Evolutionary conservation across 2,329 filamentous ascomycete species (phyloP).

Genomic region (Cercospora janseana): DNA sequence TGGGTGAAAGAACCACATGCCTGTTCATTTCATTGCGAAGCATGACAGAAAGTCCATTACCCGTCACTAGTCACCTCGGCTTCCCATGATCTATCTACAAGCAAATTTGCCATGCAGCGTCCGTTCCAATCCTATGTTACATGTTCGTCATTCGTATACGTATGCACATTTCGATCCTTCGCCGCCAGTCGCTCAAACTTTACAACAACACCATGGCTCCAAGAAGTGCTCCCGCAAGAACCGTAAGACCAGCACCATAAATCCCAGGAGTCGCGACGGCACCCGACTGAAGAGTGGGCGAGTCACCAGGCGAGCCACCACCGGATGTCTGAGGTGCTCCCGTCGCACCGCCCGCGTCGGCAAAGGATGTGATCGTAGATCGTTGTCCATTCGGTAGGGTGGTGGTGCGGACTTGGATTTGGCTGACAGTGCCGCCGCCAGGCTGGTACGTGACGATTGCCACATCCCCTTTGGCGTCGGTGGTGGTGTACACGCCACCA

Average conservation of each 20-base stretch:
- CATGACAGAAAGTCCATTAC: too few relatives aligned
- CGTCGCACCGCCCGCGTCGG: slow-evolving; percentile 39
- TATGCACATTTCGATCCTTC: not conserved
- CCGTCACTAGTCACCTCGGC: not conserved
- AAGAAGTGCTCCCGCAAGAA: slow-evolving; percentile 37
- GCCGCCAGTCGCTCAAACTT: not conserved
- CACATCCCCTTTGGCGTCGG: slow-evolving; percentile 42
- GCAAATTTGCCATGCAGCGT: not conserved
- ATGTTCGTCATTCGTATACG: slow-evolving; percentile 3
- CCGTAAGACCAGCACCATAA: slow-evolving; percentile 33
- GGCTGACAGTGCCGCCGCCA: slow-evolving; percentile 42
- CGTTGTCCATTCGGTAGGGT: slow-evolving; percentile 38
- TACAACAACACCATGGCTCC: slow-evolving; percentile 33
- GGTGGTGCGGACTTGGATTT: slow-evolving; percentile 41
- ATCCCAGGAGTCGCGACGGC: slow-evolving; percentile 34
- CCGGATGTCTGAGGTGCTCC: slow-evolving; percentile 18
- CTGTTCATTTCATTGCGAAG: too few relatives aligned
- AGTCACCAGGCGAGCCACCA: slow-evolving; percentile 17
- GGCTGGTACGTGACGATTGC: slow-evolving; percentile 51
- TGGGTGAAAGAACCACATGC: not conserved
- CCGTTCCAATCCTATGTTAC: not conserved
- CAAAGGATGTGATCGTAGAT: slow-evolving; percentile 47
- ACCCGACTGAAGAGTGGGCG: slow-evolving; percentile 42
- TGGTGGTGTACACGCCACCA: slow-evolving; percentile 47
- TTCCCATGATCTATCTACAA: not conserved